Conservation (phyloP, 371 early-diverging fungal genomes). For the Mucor lusitanicus region DNA sequence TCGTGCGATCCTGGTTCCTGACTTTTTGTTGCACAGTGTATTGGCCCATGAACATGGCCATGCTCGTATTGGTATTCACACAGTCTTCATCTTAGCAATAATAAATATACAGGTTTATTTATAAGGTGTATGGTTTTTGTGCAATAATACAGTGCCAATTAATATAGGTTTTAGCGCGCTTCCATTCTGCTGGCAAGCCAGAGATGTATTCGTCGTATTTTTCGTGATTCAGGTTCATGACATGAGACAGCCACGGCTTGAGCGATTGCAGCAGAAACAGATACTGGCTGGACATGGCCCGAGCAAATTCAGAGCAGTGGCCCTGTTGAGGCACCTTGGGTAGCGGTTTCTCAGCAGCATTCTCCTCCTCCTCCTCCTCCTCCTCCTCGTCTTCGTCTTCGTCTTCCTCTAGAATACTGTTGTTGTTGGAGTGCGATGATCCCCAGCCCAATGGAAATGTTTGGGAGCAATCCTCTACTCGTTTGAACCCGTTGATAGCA, state of each 20-base stretch:
- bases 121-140: constrained; percentile 38
- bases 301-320: constrained; percentile 29
- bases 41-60: constrained; percentile 71
- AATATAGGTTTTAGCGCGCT: constrained; percentile 33
- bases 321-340: not conserved
- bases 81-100: constrained; percentile 3
- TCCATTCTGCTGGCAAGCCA: constrained; percentile 43
- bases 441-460: constrained; percentile 50
- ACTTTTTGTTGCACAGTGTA: constrained; percentile 61
- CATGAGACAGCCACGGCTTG: constrained; percentile 38
- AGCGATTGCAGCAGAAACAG: constrained; percentile 36
- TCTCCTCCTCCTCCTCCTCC: not conserved
- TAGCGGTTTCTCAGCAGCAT: not conserved
- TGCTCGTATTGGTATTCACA: constrained; percentile 46
- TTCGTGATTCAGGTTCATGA: constrained; percentile 30
- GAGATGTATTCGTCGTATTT: constrained; percentile 36
- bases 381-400: not conserved
- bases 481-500: constrained; percentile 37
- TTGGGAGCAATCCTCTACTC: constrained; percentile 37
- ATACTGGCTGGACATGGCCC: constrained; percentile 41
- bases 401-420: constrained; percentile 3
- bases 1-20: constrained; percentile 65
- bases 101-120: not conserved
- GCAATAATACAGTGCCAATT: constrained; percentile 51
- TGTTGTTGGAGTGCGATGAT: constrained; percentile 5